These are phyloP conservation scores for Zostera marina DNA, from an alignment of 116 monocot species.

Conservation along the genomic window DNA sequence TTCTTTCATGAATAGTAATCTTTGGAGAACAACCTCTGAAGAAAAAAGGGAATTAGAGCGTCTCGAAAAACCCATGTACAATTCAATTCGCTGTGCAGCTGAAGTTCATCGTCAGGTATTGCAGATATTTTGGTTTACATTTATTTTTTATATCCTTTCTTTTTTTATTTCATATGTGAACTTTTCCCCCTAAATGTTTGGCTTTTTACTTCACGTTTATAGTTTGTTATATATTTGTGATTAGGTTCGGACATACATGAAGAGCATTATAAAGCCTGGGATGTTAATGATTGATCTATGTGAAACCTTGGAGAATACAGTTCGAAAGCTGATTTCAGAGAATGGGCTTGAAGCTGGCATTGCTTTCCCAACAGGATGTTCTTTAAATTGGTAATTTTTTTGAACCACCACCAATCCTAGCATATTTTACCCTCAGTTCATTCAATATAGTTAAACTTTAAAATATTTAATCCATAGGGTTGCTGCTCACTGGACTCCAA, in stretches of 20 bases:
- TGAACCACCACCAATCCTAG: not conserved
- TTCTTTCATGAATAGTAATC: slow-evolving; percentile 30
- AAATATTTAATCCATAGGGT: slow-evolving; percentile 38
- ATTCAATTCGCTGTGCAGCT: slow-evolving; percentile 85
- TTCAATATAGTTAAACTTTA: not conserved
- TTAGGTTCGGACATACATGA: slow-evolving; percentile 89
- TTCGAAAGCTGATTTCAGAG: slow-evolving; percentile 77
- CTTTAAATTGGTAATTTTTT: slow-evolving; percentile 96
- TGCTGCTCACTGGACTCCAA: slow-evolving; percentile 99
- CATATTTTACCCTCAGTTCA: not conserved
- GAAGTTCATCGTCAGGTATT: slow-evolving; percentile 96
- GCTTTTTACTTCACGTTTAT: not conserved
- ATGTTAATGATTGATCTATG: slow-evolving; percentile 90
- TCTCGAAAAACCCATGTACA: slow-evolving; percentile 75
- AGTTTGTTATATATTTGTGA: not conserved
- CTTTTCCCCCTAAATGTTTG: not conserved
- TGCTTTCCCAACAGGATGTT: slow-evolving; percentile 98
- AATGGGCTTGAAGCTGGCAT: slow-evolving; percentile 95
- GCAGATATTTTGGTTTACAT: not conserved
- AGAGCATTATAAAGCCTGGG: slow-evolving; percentile 75
- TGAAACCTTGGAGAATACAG: slow-evolving; percentile 94
- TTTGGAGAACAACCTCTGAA: slow-evolving; percentile 93
- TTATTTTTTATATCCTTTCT: not conserved
- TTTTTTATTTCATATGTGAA: not conserved
- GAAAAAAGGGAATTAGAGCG: slow-evolving; percentile 94